Percentiles rank a stretch among this genome's conserved stretches.
phyloP scores from a whole-genome alignment of 331 rosid species.

The Ulmus americana region DNA sequence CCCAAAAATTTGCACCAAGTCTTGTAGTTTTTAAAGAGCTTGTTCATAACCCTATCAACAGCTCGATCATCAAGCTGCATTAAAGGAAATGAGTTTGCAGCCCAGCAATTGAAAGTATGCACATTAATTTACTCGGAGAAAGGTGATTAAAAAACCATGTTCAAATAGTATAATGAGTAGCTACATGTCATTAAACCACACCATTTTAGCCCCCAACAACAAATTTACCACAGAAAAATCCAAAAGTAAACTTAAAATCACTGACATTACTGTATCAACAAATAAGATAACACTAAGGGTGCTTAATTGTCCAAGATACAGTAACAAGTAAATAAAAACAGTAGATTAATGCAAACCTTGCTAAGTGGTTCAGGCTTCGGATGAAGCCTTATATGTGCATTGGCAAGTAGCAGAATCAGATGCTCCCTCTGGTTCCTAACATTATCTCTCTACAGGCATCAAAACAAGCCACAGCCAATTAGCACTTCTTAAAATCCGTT shows the following conservation, averaged over 20 bases:
- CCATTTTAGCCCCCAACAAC: not conserved
- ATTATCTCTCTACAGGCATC: slow-evolving; percentile 61
- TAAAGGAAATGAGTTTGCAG: slow-evolving; percentile 16
- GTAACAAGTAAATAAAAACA: not conserved
- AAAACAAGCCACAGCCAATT: slow-evolving; percentile 30
- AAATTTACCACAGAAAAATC: not conserved
- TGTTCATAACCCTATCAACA: slow-evolving; percentile 57
- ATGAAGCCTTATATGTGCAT: slow-evolving; percentile 71
- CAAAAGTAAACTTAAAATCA: not conserved
- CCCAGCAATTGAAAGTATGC: slow-evolving; percentile 13
- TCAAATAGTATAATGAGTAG: no score
- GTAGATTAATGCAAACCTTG: slow-evolving; percentile 44
- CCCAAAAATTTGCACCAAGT: slow-evolving; percentile 92
- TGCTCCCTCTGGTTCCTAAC: slow-evolving; percentile 96
- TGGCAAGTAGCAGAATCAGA: slow-evolving; percentile 82
- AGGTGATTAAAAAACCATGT: not conserved
- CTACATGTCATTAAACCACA: not conserved
- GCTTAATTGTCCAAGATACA: not conserved
- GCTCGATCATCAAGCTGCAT: slow-evolving; percentile 96
- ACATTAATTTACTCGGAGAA: slow-evolving; percentile 6
- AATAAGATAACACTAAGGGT: not conserved
- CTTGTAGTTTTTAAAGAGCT: slow-evolving; percentile 77
- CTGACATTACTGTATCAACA: not conserved
- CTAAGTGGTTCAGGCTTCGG: slow-evolving; percentile 95
- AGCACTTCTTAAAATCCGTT: slow-evolving; percentile 2